phyloP scores from a whole-genome alignment of 768 basidiomycete genomes.

The Auricularia sp. region DNA sequence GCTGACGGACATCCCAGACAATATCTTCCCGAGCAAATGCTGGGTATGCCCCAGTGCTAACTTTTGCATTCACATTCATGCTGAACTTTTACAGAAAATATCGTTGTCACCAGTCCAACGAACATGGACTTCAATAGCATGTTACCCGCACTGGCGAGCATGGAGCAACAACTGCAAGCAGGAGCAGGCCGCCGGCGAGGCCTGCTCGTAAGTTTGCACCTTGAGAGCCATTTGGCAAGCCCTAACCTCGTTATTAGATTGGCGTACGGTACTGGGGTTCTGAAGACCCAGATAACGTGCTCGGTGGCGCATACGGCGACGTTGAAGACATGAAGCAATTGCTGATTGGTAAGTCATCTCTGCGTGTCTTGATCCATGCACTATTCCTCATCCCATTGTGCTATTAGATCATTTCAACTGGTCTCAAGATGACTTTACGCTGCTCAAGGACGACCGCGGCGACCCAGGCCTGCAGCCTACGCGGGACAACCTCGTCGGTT shows the following conservation, averaged over 20 bases:
- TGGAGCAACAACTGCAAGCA: background rate
- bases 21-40: too few species aligned
- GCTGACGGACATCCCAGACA: too few species aligned
- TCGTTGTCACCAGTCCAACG: background rate
- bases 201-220: background rate
- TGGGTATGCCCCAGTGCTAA: too few species aligned
- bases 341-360: conserved; percentile 4
- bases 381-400: background rate
- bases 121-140: background rate
- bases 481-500: background rate
- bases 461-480: background rate
- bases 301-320: conserved; percentile 3
- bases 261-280: background rate
- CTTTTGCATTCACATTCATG: too few species aligned
- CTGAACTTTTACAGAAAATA: too few species aligned
- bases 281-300: background rate
- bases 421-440: background rate
- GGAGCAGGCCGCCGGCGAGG: background rate
- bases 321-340: conserved; percentile 7
- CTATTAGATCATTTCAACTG: background rate
- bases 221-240: background rate
- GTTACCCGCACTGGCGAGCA: background rate
- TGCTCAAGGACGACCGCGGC: conserved; percentile 1
- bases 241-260: background rate
- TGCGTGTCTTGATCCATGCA: background rate